These are phyloP conservation scores for Colletotrichum noveboracense DNA, from an alignment of 2,329 filamentous ascomycete species.

Conservation along the genomic window DNA sequence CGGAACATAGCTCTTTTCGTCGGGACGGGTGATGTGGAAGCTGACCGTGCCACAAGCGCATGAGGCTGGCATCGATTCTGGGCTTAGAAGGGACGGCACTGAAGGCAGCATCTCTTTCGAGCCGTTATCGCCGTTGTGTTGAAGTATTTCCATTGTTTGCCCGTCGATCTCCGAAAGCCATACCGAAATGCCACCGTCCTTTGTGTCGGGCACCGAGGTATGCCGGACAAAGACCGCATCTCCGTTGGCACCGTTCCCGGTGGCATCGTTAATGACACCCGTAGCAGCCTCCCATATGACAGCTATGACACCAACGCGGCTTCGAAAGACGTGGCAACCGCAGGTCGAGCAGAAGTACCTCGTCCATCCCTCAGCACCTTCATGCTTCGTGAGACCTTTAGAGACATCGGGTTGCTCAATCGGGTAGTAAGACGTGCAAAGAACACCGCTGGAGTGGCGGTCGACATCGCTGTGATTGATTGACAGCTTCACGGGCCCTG, in stretches of 20 bases:
- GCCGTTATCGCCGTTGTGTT: not conserved
- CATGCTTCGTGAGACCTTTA: constrained; percentile 17
- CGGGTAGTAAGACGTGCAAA: constrained; percentile 42
- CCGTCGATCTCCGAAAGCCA: constrained; percentile 27
- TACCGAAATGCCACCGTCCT: constrained; percentile 39
- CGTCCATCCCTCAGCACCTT: constrained; percentile 2
- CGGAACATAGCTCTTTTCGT: constrained; percentile 45
- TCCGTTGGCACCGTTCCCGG: not conserved
- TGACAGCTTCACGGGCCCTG: constrained; percentile 10
- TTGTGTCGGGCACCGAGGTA: constrained; percentile 32
- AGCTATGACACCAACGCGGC: not conserved
- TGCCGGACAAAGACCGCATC: constrained; percentile 20
- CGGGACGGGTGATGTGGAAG: constrained; percentile 63
- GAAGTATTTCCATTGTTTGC: not conserved
- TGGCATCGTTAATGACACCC: constrained; percentile 31
- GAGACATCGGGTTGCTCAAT: constrained; percentile 25
- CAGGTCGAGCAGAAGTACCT: constrained; percentile 45
- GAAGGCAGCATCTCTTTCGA: not conserved
- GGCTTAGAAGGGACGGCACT: not conserved
- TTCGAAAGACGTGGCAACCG: constrained; percentile 46
- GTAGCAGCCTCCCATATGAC: constrained; percentile 41
- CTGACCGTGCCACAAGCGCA: constrained; percentile 42
- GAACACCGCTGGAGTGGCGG: constrained; percentile 36
- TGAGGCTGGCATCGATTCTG: constrained; percentile 25
- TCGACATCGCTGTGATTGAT: constrained; percentile 38